Conservation (phyloP, 2,329 filamentous ascomycete species). For the Diaporthe citri region DNA sequence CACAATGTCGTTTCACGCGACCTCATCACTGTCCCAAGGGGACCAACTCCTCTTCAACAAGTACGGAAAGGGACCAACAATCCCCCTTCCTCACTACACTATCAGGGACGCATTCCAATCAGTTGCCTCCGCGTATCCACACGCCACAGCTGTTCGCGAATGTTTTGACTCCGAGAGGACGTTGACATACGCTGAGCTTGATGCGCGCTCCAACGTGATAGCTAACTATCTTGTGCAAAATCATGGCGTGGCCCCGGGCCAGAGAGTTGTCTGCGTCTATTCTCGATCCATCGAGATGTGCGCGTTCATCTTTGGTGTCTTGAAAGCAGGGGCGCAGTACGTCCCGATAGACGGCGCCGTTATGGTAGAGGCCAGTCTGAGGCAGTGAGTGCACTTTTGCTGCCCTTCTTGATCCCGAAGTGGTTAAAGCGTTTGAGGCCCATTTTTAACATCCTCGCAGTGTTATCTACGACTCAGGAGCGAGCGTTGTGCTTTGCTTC, state of each 20-base stretch:
- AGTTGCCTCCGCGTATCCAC: conserved; percentile 51
- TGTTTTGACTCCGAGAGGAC: conserved; percentile 46
- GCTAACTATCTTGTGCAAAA: conserved; percentile 52
- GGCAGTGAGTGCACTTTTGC: conserved; percentile 64
- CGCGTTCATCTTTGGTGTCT: conserved; percentile 66
- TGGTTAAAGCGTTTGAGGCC: conserved; percentile 42
- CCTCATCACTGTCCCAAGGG: conserved; percentile 44
- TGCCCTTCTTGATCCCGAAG: conserved; percentile 55
- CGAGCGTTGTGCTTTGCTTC: conserved; percentile 26
- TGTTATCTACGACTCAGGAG: conserved; percentile 33
- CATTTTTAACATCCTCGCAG: conserved; percentile 6
- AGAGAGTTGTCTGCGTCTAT: conserved; percentile 28
- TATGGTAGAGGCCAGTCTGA: conserved; percentile 61
- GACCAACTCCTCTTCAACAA: conserved; percentile 46
- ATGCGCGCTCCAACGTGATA: conserved; percentile 56
- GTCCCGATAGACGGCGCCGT: conserved; percentile 70
- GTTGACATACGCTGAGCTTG: conserved; percentile 61
- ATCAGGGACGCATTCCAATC: conserved; percentile 49
- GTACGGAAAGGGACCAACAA: conserved; percentile 47
- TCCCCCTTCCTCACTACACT: conserved; percentile 50
- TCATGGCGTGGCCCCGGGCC: conserved; percentile 16
- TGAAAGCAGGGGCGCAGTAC: conserved; percentile 71
- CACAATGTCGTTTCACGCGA: conserved; percentile 44
- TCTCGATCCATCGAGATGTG: conserved; percentile 62
- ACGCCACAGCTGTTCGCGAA: conserved; percentile 54